Evolutionary conservation across 2,329 filamentous ascomycete species (phyloP).

Genomic region (Colletotrichum costaricense): DNA sequence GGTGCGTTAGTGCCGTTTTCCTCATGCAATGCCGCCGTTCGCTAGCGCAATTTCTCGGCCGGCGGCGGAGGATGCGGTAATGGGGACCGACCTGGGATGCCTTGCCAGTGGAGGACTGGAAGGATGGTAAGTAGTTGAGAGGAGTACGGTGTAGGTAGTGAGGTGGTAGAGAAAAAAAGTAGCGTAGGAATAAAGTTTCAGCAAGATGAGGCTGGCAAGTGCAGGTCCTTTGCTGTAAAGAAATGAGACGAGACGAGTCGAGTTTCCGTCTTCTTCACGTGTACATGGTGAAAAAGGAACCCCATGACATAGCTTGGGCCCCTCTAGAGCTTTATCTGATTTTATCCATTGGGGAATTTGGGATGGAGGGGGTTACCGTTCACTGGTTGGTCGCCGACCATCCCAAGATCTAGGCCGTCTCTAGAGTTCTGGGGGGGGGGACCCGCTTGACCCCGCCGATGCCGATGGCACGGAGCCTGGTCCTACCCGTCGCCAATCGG

Average conservation of each 20-base stretch:
- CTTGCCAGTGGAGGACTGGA: not conserved
- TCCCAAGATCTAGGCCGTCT: slow-evolving; percentile 4
- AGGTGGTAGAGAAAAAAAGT: not conserved
- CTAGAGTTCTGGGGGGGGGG: not conserved
- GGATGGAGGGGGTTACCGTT: not conserved
- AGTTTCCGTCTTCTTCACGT: not conserved
- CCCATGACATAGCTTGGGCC: slow-evolving; percentile 17
- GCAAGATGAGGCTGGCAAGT: not conserved
- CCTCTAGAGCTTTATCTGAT: slow-evolving; percentile 7
- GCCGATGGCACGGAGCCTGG: not conserved
- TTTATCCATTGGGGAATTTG: not conserved
- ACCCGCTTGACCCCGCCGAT: slow-evolving; percentile 10
- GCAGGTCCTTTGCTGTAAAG: not conserved
- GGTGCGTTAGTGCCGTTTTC: slow-evolving; percentile 19
- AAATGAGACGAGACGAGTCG: not conserved
- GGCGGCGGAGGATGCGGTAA: not conserved
- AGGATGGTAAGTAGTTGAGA: not conserved
- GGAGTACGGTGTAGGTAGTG: not conserved
- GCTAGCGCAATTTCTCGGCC: slow-evolving; percentile 7
- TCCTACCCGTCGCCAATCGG: not conserved
- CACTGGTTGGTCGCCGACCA: slow-evolving; percentile 26
- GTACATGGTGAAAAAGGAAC: not conserved
- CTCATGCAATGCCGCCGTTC: slow-evolving; percentile 11
- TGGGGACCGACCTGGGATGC: not conserved
- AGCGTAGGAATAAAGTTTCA: not conserved